Base-by-base conservation (phyloP, 2,329 filamentous ascomycete genomes). In the Truncatella angustata region DNA sequence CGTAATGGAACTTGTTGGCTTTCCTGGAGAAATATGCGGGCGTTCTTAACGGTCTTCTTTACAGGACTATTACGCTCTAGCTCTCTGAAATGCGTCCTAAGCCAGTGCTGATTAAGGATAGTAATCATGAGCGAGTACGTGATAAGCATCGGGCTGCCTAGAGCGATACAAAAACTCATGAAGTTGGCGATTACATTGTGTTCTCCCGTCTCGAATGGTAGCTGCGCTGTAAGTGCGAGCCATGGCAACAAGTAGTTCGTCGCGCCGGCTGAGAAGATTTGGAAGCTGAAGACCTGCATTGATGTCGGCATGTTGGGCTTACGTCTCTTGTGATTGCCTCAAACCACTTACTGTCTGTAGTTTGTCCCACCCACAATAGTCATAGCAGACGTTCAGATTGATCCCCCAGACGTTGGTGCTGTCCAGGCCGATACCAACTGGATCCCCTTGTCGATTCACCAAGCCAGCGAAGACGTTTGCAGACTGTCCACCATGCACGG, bases 101-200 rank as follows among this genome's bases (percentile, higher is more conserved):
- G 28, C 56, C 56, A 60, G 18, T 58, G 55, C 35, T 55, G 54
- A 37, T 58, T 60, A 20, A 58, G 48, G 21, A 58, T 56, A 1
- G 58, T 60, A n/a, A 55, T 56, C 50, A 56, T 58, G 9, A 60
- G 30, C 11, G 58, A 57, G 32, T 57, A 57, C 11, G 58, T 54
- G 44, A 58, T 56, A 11, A 60, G 50, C 55, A 60, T 52, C 2
- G 56, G 58, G 21, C 58, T 60, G 0, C 58, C 58, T 24, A 60
- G 45, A 2, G 56, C 53, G 12, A 57, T 51, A 39, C 55, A 57
- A 20, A 60, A 57, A 42, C 58, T 56, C 48, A 60, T 52, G 34
- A 57, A 44, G 40, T 55, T 49, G 14, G 53, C 49, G 9, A 53
- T 26, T 12, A 54, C 47, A 11, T 55, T 52, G 47, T 57, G 44